These are phyloP conservation scores for Lactuca sativa DNA, from an alignment of 129 eudicot species.

Conservation along the genomic window DNA sequence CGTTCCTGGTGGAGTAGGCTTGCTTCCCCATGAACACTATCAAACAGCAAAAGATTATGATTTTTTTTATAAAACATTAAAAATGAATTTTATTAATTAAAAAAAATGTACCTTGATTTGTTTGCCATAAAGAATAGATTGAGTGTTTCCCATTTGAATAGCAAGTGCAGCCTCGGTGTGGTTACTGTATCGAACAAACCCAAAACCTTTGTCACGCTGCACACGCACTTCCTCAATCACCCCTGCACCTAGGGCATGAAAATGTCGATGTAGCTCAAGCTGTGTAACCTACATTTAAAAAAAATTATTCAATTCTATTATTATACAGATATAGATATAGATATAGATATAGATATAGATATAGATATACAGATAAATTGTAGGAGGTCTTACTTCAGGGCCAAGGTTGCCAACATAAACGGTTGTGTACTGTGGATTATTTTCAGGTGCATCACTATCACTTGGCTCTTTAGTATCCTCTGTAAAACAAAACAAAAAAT, in stretches of 20 bases:
- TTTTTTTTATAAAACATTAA: background rate
- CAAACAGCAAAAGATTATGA: background rate
- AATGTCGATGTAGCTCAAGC: conserved; percentile 83
- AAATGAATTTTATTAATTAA: background rate
- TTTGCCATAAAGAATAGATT: conserved; percentile 59
- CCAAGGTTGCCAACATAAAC: conserved; percentile 95
- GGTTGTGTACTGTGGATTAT: conserved; percentile 25
- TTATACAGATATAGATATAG: no score
- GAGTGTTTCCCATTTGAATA: conserved; percentile 77
- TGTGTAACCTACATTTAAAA: conserved; percentile 60
- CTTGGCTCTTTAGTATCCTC: no score
- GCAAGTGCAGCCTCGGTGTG: conserved; percentile 85
- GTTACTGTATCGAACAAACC: conserved; percentile 81
- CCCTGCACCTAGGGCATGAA: conserved; percentile 79
- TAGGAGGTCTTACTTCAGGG: conserved; percentile 57
- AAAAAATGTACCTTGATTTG: conserved; percentile 63
- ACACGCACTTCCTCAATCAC: conserved; percentile 80
- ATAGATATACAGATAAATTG: no score
- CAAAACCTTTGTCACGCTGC: conserved; percentile 91
- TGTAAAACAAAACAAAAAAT: no score
- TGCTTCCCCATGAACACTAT: conserved; percentile 94
- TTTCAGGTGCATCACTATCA: conserved; percentile 59
- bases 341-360: no score
- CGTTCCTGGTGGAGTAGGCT: conserved; percentile 86
- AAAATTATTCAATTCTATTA: background rate